Conservation (phyloP, 805 yeast species). For the Nakazawaea peltata region DNA sequence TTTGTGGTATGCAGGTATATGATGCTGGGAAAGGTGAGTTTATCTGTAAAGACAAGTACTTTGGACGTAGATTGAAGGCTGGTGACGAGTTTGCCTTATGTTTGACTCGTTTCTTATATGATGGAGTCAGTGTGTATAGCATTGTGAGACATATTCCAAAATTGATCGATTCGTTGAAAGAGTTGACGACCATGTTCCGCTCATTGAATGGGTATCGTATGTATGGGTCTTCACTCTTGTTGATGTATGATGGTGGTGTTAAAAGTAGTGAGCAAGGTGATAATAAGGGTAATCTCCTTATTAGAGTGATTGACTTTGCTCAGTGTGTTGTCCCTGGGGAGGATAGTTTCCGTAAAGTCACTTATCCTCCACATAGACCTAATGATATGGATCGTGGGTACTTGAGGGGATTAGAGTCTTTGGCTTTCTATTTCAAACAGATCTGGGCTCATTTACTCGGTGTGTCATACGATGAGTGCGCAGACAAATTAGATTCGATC, state of each 20-base stretch:
- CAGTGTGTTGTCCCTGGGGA: conserved; percentile 74
- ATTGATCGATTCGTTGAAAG: conserved; percentile 51
- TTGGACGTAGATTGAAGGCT: conserved; percentile 67
- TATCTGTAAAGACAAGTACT: conserved; percentile 81
- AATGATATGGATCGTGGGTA: conserved; percentile 73
- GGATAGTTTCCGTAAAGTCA: conserved; percentile 30
- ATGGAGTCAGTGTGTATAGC: conserved; percentile 54
- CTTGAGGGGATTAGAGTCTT: conserved; percentile 69
- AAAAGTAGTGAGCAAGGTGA: conserved; percentile 9
- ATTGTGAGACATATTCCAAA: conserved; percentile 60
- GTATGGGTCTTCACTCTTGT: conserved; percentile 82
- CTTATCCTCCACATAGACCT: conserved; percentile 68
- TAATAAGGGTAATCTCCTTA: conserved; percentile 20
- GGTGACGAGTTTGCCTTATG: conserved; percentile 76
- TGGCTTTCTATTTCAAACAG: conserved; percentile 54
- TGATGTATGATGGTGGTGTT: conserved; percentile 65
- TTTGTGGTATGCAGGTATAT: conserved; percentile 94
- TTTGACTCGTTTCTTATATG: conserved; percentile 69
- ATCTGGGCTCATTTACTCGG: conserved; percentile 53
- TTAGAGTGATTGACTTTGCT: conserved; percentile 93
- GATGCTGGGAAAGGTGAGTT: conserved; percentile 36
- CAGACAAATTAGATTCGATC: conserved; percentile 12
- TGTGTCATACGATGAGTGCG: conserved; percentile 20
- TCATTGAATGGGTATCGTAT: conserved; percentile 69
- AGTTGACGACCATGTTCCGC: conserved; percentile 45